Percentiles rank a stretch among this genome's conserved stretches.
Evolutionary conservation across 495 filamentous ascomycete genomes (phyloP).

Genomic region (Neurospora sp.): DNA sequence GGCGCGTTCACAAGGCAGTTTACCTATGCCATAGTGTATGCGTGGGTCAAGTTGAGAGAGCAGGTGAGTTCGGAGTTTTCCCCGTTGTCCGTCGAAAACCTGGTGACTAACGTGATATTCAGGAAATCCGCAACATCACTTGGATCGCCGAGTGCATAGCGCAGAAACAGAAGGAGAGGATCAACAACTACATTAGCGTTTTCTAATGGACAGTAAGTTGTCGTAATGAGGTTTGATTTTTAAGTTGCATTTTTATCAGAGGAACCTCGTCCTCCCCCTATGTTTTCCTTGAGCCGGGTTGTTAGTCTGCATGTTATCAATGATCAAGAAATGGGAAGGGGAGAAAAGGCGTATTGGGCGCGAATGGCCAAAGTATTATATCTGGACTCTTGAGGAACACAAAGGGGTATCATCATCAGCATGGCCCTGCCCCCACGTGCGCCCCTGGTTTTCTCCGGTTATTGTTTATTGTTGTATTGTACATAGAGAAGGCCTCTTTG

Average conservation of each 20-base stretch:
- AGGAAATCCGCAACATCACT: conserved; percentile 99
- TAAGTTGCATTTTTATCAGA: conserved; percentile 6
- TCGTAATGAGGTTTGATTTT: conserved; percentile 1
- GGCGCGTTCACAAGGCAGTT: conserved; percentile 92
- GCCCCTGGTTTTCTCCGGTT: conserved; percentile 5
- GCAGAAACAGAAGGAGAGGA: conserved; percentile 98
- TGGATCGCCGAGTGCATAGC: conserved; percentile 99
- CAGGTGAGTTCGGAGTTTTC: conserved; percentile 53
- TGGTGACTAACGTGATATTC: neutral
- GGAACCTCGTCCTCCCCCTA: neutral
- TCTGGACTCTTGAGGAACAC: conserved; percentile 1
- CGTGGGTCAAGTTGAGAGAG: conserved; percentile 95
- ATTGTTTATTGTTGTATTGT: conserved; percentile 21
- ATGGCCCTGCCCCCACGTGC: neutral
- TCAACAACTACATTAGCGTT: conserved; percentile 96
- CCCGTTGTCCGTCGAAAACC: neutral
- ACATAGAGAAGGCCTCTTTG: conserved; percentile 23
- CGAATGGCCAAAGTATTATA: neutral
- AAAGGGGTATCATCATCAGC: conserved; percentile 1
- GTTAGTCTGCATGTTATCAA: neutral
- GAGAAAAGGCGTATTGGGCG: neutral
- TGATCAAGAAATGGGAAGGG: neutral
- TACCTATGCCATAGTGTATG: conserved; percentile 88
- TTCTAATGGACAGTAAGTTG: conserved; percentile 39
- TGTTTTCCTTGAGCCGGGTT: neutral